Evolutionary conservation across 2,329 filamentous ascomycete genomes (phyloP), one percentile per base, ranked within the genome.

Genomic region (Fusarium pilosicola): DNA sequence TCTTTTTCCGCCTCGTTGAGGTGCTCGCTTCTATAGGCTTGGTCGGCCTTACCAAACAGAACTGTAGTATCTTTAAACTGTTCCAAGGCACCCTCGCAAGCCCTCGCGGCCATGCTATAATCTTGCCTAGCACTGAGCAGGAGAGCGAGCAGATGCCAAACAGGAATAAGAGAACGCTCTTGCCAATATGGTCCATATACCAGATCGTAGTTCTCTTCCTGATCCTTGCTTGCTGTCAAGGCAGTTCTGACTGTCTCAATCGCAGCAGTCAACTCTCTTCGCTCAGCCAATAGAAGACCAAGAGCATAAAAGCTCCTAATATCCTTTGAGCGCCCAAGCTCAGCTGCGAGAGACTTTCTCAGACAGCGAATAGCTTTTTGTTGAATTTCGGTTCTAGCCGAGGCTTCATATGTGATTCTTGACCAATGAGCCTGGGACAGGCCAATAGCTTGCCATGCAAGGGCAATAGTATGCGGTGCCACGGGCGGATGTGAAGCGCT

Each of bases 71-170:
- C 91, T 60, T 92, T 91, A 77, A 97, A 97, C 79, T 97, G 94
- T 75, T 97, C 95, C 79, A 98, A 93, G 7, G 95, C 95, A 32
- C 94, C 95, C 79, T 97, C 94, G 76, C 95, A 98, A 38, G 95
- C 92, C 77, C 92, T 91, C 34, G 90, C 88, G 5, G 96, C 95
- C 81, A 93, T 92, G 56, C 90, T 85, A 77, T 93, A 97, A 71
- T 98, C 95, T 74, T 97, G 93, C 73, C 93, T 91, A 3, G 95
- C 94, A 74, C 94, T 97, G 36, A 98, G 84, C 28, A 98, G 86
- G 30, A 99, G 86, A 1, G 94, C 92, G 52, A 99, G 87, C 22
- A 99, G 87, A 84, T 99, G 96, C 95, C 96, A 98, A 30, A 98
- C 83, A 6, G 95, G 92, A 30, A 98, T 91, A 39, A 92, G 83